Percentiles rank a stretch among this genome's conserved stretches.
Conservation (phyloP, 2,329 filamentous ascomycete species). For the Fusarium secorum region DNA sequence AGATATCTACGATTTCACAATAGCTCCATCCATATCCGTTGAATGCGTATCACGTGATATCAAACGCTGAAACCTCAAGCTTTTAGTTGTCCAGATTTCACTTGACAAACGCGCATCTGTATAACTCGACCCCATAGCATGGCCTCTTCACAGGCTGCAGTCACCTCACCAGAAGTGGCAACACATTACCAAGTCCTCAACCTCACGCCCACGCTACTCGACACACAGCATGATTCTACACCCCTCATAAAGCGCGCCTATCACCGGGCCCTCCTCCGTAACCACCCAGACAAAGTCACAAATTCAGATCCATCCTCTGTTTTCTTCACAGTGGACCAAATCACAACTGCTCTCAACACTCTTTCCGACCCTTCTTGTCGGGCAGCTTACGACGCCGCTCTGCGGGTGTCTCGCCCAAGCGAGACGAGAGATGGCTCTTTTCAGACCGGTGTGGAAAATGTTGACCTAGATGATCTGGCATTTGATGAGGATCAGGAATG, state of each 20-base stretch:
- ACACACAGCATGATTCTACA: slow-evolving; percentile 52
- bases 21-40: neutral
- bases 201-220: slow-evolving; percentile 59
- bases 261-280: slow-evolving; percentile 67
- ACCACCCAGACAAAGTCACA: slow-evolving; percentile 69
- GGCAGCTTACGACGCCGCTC: slow-evolving; percentile 61
- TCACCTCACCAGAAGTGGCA: slow-evolving; percentile 39
- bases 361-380: slow-evolving; percentile 61
- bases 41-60: slow-evolving; percentile 36
- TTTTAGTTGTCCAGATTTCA: neutral
- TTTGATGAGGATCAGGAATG: slow-evolving; percentile 57
- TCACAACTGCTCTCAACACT: slow-evolving; percentile 64
- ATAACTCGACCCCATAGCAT: neutral
- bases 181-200: slow-evolving; percentile 70
- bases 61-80: slow-evolving; percentile 5
- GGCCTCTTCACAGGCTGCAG: slow-evolving; percentile 8
- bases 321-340: slow-evolving; percentile 70
- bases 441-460: slow-evolving; percentile 67
- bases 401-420: slow-evolving; percentile 49
- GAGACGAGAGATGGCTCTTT: slow-evolving; percentile 46
- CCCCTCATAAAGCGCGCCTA: slow-evolving; percentile 69
- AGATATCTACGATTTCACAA: neutral
- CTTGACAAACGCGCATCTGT: neutral
- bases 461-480: slow-evolving; percentile 71
- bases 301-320: slow-evolving; percentile 42